Evolutionary conservation across 495 filamentous ascomycete species (phyloP).

Genomic region (Hypoxylon trugodes): DNA sequence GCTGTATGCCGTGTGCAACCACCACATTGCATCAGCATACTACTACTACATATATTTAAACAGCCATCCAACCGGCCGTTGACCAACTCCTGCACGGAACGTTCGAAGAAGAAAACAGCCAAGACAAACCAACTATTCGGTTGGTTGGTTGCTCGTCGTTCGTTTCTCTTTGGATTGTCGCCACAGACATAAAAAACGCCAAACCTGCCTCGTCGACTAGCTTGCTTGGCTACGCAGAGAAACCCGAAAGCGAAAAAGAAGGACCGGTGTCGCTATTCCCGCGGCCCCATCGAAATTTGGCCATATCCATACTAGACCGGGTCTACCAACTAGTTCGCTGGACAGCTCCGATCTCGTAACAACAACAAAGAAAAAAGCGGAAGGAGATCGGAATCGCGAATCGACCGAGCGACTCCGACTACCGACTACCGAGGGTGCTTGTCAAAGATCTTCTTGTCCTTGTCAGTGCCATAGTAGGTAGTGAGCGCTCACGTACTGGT

Average conservation of each 20-base stretch:
- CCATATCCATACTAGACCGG: slow-evolving; percentile 18
- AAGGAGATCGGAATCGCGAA: slow-evolving; percentile 37
- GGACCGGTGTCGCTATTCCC: slow-evolving; percentile 19
- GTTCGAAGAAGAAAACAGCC: slow-evolving; percentile 40
- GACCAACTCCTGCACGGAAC: slow-evolving; percentile 35
- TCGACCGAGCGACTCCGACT: slow-evolving; percentile 39
- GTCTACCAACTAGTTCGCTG: not conserved
- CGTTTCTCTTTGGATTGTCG: slow-evolving; percentile 2
- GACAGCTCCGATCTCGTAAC: slow-evolving; percentile 4
- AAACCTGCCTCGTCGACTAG: too few relatives aligned
- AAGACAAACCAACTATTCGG: too few relatives aligned
- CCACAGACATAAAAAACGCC: slow-evolving; percentile 12
- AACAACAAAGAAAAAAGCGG: slow-evolving; percentile 9
- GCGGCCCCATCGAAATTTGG: slow-evolving; percentile 8
- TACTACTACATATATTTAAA: slow-evolving; percentile 19
- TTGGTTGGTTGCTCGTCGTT: slow-evolving; percentile 4
- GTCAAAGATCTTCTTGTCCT: too few relatives aligned
- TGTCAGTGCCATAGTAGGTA: too few relatives aligned
- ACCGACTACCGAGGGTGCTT: slow-evolving; percentile 31
- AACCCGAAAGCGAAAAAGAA: slow-evolving; percentile 28
- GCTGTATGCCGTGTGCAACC: slow-evolving; percentile 27
- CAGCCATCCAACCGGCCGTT: slow-evolving; percentile 22
- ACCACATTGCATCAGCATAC: slow-evolving; percentile 33
- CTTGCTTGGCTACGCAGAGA: too few relatives aligned
- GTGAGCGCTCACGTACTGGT: too few relatives aligned